Base-by-base conservation (phyloP, 257 asterid genomes). In the Nicotiana sylvestris region DNA sequence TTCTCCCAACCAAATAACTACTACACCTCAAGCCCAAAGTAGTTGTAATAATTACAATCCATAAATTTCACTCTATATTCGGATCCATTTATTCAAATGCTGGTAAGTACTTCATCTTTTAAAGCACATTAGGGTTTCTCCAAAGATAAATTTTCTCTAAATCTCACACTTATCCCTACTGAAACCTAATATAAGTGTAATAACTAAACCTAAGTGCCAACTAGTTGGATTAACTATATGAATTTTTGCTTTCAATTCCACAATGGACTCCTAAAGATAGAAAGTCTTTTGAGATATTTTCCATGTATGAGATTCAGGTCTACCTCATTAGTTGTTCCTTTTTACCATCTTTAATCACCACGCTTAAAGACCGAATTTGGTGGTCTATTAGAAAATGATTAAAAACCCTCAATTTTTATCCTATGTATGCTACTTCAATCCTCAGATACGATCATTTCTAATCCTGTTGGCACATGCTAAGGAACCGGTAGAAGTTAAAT, bases 1-100 rank as follows among this genome's bases (percentile, higher is more conserved):
- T 72, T 72, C 78, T 72, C 60, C 60, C 57, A 72, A 72, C 39
- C 79, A 74, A 13, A 74, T 72, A 25, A 72, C 27, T 46, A 46
- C 4, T 74, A 25, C 25, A 15, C 39, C 7, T 49, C 78, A 72
- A 1, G 78, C 37, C 60, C 37, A 72, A 72, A 46, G 60, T 21
- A 72, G 37, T 12, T 12, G 57, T 11, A 53, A 53, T 12, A 10
- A 11, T 53, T 72, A 3, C n/a, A 13, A n/a, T 49, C 39, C 25
- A 46, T 6, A 25, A 25, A 74, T 74, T 46, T 33, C 79, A 35
- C 15, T 74, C 39, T 33, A 43, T 25, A 74, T 6, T 61, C 66
- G 4, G 66, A 9, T 57, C 64, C 64, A 18, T 18, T 18, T 25
- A 17, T 18, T 43, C 64, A 9, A 57, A 6, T 17, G 27, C 27